phyloP scores from a whole-genome alignment of 192 early-diverging fungal species.

The Entomortierella lignicola region DNA sequence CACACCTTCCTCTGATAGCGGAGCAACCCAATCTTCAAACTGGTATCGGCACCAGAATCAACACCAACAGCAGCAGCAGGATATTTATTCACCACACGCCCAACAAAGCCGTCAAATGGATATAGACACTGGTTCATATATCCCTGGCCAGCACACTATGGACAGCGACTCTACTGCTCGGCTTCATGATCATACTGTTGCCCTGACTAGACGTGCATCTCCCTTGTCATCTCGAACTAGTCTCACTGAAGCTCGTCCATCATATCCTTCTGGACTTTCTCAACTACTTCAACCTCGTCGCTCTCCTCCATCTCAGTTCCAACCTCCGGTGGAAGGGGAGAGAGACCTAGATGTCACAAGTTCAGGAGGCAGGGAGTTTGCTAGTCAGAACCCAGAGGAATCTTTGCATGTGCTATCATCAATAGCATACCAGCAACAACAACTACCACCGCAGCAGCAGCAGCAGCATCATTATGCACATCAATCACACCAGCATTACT shows the following conservation, averaged over 20 bases:
- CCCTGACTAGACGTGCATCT: no score
- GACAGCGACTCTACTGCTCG: no score
- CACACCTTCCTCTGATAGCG: neutral
- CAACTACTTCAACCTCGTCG: neutral
- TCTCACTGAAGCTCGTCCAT: no score
- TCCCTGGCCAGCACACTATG: no score
- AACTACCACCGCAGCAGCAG: slow-evolving; percentile 2
- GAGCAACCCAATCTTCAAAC: neutral
- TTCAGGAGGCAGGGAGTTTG: neutral
- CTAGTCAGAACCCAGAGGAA: neutral
- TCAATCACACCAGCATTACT: neutral
- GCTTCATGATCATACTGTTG: no score
- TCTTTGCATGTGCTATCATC: slow-evolving; percentile 3
- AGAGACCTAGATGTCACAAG: neutral
- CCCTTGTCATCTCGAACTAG: no score
- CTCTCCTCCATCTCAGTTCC: neutral
- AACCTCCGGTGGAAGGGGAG: neutral
- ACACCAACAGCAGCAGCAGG: neutral
- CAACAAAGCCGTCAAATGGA: no score
- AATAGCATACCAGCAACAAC: slow-evolving; percentile 1
- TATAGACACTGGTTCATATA: no score
- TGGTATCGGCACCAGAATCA: neutral
- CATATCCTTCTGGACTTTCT: neutral
- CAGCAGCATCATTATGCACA: neutral
- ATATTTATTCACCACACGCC: no score